phyloP scores from a whole-genome alignment of 2,329 filamentous ascomycete genomes.

The Colletotrichum tropicale region DNA sequence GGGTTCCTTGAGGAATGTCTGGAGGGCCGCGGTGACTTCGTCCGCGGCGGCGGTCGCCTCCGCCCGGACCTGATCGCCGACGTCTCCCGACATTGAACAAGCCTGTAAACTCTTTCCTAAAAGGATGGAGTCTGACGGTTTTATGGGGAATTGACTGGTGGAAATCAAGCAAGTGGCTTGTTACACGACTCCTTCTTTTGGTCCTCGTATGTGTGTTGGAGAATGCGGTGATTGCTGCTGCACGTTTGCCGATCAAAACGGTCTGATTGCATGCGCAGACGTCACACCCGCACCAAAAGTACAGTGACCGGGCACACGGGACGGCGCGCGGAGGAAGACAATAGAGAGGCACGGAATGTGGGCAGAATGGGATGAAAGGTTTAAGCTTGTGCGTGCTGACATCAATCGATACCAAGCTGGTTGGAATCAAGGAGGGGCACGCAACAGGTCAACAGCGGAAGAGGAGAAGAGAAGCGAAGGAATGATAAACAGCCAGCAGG shows the following conservation, averaged over 20 bases:
- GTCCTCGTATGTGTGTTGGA: neutral
- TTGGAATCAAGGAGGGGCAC: neutral
- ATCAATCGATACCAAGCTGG: neutral
- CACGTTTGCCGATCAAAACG: neutral
- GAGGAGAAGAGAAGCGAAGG: neutral
- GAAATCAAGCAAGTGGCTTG: neutral
- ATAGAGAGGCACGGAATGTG: neutral
- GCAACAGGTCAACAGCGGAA: neutral
- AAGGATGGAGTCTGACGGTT: neutral
- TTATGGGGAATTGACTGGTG: neutral
- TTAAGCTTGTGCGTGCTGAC: neutral
- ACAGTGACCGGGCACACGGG: neutral
- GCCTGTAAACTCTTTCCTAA: neutral
- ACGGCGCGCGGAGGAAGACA: neutral
- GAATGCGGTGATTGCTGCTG: neutral
- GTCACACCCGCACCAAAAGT: neutral
- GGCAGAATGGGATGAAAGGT: neutral
- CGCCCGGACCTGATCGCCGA: neutral
- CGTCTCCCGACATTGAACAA: neutral
- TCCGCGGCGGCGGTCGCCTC: constrained; percentile 4
- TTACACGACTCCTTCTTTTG: neutral
- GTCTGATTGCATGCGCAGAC: neutral
- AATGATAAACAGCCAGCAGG: neutral
- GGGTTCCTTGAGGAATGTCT: neutral
- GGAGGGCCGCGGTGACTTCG: constrained; percentile 4